These are phyloP conservation scores for Coemansia sp. DNA, from an alignment of 192 early-diverging fungal genomes.

Conservation along the genomic window DNA sequence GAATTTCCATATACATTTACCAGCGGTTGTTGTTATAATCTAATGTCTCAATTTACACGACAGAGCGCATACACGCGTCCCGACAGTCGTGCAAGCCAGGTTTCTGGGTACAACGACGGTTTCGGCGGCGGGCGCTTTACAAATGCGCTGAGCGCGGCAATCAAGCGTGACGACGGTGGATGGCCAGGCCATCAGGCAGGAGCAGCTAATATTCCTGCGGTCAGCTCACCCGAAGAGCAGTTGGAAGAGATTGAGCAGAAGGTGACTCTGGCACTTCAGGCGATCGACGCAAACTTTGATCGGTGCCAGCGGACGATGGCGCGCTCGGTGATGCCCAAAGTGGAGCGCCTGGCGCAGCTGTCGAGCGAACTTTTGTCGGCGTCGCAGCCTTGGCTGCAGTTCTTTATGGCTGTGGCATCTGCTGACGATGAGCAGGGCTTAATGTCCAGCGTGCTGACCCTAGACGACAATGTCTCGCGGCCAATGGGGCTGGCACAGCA, in stretches of 20 bases:
- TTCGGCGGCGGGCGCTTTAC: conserved; percentile 27
- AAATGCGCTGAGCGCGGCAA: conserved; percentile 31
- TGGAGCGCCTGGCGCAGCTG: conserved; percentile 38
- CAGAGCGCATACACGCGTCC: conserved; percentile 21
- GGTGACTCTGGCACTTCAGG: conserved; percentile 45
- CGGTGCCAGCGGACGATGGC: conserved; percentile 50
- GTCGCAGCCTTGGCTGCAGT: conserved; percentile 52
- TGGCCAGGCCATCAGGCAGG: conserved; percentile 6
- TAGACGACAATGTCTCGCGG: conserved; percentile 21
- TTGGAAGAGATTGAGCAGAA: conserved; percentile 53
- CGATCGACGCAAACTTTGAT: conserved; percentile 54
- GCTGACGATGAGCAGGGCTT: conserved; percentile 21
- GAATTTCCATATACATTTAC: background rate
- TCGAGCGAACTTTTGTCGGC: conserved; percentile 43
- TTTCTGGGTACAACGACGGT: conserved; percentile 6
- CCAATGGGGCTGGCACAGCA: conserved; percentile 23
- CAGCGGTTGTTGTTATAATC: conserved; percentile 10
- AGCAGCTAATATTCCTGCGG: background rate
- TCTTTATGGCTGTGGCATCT: conserved; percentile 50
- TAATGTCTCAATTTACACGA: conserved; percentile 23
- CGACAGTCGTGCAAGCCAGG: conserved; percentile 23
- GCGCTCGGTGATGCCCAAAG: conserved; percentile 48
- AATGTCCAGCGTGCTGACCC: background rate
- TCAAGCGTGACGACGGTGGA: conserved; percentile 27
- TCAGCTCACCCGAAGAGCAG: conserved; percentile 33